A percentile compares a stretch with the other conserved stretches of the same genome.
Conservation (phyloP, 148 eudicot genomes). For the Heliosperma pusillum region DNA sequence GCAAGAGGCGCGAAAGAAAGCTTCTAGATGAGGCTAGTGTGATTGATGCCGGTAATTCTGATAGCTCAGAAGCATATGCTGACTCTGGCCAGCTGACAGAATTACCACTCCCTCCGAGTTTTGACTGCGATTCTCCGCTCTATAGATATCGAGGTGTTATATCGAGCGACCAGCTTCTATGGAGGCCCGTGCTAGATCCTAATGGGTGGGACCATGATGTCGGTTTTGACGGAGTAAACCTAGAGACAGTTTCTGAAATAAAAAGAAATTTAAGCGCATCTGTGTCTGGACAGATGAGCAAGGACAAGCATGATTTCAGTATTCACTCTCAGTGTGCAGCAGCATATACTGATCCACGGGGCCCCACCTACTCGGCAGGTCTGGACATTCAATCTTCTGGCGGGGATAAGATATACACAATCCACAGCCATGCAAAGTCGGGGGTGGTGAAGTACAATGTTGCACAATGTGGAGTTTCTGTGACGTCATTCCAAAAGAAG, state of each 20-base stretch:
- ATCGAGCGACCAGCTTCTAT: slow-evolving; percentile 61
- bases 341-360: slow-evolving; percentile 50
- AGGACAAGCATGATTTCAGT: slow-evolving; percentile 81
- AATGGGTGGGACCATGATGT: slow-evolving; percentile 98
- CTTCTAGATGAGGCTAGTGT: slow-evolving; percentile 21
- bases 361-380: slow-evolving; percentile 56
- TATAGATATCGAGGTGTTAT: slow-evolving; percentile 74
- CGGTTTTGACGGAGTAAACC: slow-evolving; percentile 84
- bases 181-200: slow-evolving; percentile 84
- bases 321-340: slow-evolving; percentile 73
- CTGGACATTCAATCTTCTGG: slow-evolving; percentile 72
- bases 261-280: slow-evolving; percentile 42
- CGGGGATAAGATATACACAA: slow-evolving; percentile 58
- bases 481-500: slow-evolving; percentile 60
- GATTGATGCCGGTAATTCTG: slow-evolving; percentile 30
- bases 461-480: slow-evolving; percentile 70
- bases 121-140: slow-evolving; percentile 65
- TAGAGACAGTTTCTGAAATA: slow-evolving; percentile 56
- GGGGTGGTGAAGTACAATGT: slow-evolving; percentile 44
- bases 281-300: slow-evolving; percentile 91
- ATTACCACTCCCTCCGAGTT: slow-evolving; percentile 68
- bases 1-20: slow-evolving; percentile 38
- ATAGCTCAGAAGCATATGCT: slow-evolving; percentile 44
- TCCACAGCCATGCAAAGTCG: slow-evolving; percentile 51
- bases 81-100: slow-evolving; percentile 73